Evolutionary conservation across 148 eudicot species (phyloP).

Genomic region (Arbutus unedo): DNA sequence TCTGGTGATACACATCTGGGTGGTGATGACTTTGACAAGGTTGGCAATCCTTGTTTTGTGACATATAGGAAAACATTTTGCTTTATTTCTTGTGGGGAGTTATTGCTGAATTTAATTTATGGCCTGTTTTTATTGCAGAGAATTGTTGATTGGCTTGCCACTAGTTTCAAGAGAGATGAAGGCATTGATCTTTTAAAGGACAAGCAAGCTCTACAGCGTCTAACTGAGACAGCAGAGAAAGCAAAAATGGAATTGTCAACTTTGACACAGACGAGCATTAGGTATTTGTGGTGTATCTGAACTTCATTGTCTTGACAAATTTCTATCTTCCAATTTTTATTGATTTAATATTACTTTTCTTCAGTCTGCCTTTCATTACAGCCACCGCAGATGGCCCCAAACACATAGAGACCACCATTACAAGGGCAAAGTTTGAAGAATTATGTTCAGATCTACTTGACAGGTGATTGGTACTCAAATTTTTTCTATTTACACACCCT

Average conservation of each 20-base stretch:
- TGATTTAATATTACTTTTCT: constrained; percentile 8
- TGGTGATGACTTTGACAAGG: constrained; percentile 99
- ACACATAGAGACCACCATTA: constrained; percentile 87
- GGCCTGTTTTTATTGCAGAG: constrained; percentile 45
- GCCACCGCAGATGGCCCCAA: constrained; percentile 99
- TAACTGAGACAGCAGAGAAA: constrained; percentile 96
- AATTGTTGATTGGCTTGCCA: constrained; percentile 94
- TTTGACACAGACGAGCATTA: constrained; percentile 83
- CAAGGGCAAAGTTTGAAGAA: constrained; percentile 95
- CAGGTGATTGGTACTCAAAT: constrained; percentile 41
- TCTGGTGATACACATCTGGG: constrained; percentile 99
- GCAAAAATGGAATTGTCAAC: constrained; percentile 98
- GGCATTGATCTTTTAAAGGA: constrained; percentile 94
- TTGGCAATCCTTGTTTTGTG: constrained; percentile 13
- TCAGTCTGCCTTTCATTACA: constrained; percentile 90
- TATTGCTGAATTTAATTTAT: neutral
- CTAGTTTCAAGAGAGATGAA: constrained; percentile 73
- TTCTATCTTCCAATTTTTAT: neutral
- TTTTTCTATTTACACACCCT: too few species aligned
- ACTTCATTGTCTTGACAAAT: neutral
- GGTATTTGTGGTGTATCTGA: constrained; percentile 31
- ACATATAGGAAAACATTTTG: neutral
- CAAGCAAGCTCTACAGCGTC: constrained; percentile 95
- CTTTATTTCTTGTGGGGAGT: neutral
- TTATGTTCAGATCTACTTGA: constrained; percentile 90